Conservation (phyloP, 1,139 yeast genomes). For the Blastobotrys arbuscula region DNA sequence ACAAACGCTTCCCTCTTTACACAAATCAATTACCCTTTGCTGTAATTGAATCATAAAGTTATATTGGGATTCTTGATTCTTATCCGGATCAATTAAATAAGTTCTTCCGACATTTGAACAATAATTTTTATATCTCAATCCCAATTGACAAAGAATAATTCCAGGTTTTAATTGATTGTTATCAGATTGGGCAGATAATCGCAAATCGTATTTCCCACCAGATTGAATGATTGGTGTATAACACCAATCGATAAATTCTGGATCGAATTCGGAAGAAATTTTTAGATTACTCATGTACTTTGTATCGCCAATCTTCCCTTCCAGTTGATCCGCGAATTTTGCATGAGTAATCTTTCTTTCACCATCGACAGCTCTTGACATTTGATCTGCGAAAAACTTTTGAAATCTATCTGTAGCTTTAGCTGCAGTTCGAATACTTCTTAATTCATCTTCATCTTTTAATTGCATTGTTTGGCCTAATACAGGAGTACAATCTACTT, state of each 20-base stretch:
- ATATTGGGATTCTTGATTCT: conserved; percentile 71
- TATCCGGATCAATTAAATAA: conserved; percentile 83
- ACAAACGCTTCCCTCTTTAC: conserved; percentile 65
- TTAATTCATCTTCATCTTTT: conserved; percentile 77
- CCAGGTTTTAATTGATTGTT: conserved; percentile 65
- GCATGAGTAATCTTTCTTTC: conserved; percentile 72
- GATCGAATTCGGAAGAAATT: conserved; percentile 62
- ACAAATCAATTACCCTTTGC: conserved; percentile 48
- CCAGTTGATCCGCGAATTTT: conserved; percentile 69
- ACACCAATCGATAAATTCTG: conserved; percentile 85
- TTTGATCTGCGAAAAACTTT: conserved; percentile 76
- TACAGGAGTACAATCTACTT: conserved; percentile 53
- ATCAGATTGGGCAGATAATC: conserved; percentile 76
- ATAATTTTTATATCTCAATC: conserved; percentile 82
- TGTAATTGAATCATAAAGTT: conserved; percentile 61
- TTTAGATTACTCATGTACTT: conserved; percentile 61
- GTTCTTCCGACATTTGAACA: conserved; percentile 88
- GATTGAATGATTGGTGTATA: conserved; percentile 89
- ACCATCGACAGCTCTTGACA: conserved; percentile 83
- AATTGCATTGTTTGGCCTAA: conserved; percentile 58
- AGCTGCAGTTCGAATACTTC: conserved; percentile 62
- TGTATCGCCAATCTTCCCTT: conserved; percentile 72
- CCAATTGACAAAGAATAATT: conserved; percentile 77
- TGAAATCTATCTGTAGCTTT: conserved; percentile 68
- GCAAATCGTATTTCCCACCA: conserved; percentile 79